A percentile compares a stretch with the other conserved stretches of the same genome.
Conservation (phyloP, 805 yeast genomes). For the Pichia eremophila region DNA sequence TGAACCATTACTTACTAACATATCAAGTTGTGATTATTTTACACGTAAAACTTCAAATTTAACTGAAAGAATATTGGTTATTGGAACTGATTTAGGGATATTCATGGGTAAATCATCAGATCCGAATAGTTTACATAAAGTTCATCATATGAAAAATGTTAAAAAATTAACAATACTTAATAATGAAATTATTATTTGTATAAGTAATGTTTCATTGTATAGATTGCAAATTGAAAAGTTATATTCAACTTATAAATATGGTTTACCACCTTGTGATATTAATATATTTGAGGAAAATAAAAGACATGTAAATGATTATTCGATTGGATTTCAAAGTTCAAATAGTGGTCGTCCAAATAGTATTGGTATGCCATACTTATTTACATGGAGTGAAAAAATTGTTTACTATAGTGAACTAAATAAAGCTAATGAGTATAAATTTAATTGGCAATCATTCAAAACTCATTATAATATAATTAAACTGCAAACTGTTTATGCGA, state of each 20-base stretch:
- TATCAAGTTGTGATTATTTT: constrained; percentile 9
- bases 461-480: constrained; percentile 19
- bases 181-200: constrained; percentile 44
- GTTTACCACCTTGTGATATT: constrained; percentile 32
- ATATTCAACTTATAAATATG: constrained; percentile 45
- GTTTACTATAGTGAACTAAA: constrained; percentile 26
- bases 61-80: constrained; percentile 30
- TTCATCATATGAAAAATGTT: constrained; percentile 43
- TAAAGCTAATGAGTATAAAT: constrained; percentile 17
- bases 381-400: constrained; percentile 48
- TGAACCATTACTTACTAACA: constrained; percentile 1
- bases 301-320: constrained; percentile 50
- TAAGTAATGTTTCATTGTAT: constrained; percentile 50
- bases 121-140: constrained; percentile 46
- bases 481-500: constrained; percentile 20
- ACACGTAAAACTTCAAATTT: constrained; percentile 2
- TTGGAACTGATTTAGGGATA: constrained; percentile 60
- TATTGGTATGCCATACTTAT: constrained; percentile 20
- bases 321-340: constrained; percentile 61
- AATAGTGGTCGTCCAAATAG: constrained; percentile 10
- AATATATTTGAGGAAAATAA: constrained; percentile 10
- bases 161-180: constrained; percentile 53
- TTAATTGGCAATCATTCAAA: constrained; percentile 20
- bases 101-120: constrained; percentile 38
- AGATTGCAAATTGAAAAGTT: constrained; percentile 58